Evolutionary conservation across 257 asterid species (phyloP).

Genomic region (Galeopsis tetrahit): DNA sequence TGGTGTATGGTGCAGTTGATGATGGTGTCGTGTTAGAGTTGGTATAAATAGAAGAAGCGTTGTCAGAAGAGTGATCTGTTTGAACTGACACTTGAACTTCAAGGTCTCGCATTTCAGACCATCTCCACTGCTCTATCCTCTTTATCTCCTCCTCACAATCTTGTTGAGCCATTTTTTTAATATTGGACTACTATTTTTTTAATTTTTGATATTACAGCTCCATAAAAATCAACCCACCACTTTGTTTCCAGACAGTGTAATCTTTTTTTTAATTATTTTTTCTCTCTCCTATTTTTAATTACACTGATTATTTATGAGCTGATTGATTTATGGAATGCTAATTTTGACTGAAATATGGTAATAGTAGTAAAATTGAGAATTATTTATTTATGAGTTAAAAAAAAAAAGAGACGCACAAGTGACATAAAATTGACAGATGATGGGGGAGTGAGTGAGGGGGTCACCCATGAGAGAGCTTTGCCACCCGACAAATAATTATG

Average conservation of each 20-base stretch:
- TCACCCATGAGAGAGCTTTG: conserved; percentile 30
- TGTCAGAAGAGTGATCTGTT: conserved; percentile 25
- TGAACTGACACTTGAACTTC: conserved; percentile 62
- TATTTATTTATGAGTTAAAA: conserved; percentile 22
- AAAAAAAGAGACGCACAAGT: conserved; percentile 36
- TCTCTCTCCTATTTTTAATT: background rate
- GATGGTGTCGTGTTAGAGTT: conserved; percentile 26
- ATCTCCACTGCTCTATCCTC: conserved; percentile 71
- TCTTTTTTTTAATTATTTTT: background rate
- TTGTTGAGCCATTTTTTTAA: conserved; percentile 24
- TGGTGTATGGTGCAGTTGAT: background rate
- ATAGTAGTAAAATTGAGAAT: too few species aligned
- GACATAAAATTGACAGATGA: conserved; percentile 49
- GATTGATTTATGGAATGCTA: too few species aligned
- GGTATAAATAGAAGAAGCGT: conserved; percentile 52
- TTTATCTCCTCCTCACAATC: conserved; percentile 58
- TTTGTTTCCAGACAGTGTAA: background rate
- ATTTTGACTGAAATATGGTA: too few species aligned
- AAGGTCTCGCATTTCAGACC: conserved; percentile 84
- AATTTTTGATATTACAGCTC: background rate
- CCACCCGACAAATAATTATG: conserved; percentile 41
- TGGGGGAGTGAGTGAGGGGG: conserved; percentile 32
- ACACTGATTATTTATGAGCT: background rate
- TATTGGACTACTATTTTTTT: background rate
- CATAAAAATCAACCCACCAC: conserved; percentile 8